Evolutionary conservation across 225 moss, liverwort and hornwort species (phyloP).

Genomic region (Bryum argenteum): DNA sequence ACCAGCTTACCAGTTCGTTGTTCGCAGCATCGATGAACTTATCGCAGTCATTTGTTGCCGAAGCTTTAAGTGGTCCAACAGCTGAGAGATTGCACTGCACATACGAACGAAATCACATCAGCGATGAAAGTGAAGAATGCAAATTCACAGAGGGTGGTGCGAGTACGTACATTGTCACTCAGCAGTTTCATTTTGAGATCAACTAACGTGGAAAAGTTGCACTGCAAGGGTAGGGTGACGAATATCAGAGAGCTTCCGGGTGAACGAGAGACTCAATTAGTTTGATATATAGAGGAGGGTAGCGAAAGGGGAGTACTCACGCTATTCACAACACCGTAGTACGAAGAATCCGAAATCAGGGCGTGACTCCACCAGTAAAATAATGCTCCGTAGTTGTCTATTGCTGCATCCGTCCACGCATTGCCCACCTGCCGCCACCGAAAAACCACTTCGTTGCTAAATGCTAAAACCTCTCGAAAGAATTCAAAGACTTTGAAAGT

Average conservation of each 20-base stretch:
- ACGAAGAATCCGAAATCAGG: constrained; percentile 80
- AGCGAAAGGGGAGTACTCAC: constrained; percentile 45
- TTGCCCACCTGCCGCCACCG: constrained; percentile 74
- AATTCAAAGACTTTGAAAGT: too few species aligned
- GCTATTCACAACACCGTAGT: constrained; percentile 56
- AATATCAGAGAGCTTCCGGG: constrained; percentile 24
- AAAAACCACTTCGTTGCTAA: not conserved
- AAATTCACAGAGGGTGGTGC: not conserved
- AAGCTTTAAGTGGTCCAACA: constrained; percentile 44
- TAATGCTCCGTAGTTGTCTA: constrained; percentile 84
- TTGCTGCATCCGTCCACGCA: constrained; percentile 82
- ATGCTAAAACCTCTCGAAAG: too few species aligned
- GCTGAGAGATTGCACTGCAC: constrained; percentile 79
- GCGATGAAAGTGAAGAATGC: not conserved
- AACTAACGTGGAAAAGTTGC: constrained; percentile 41
- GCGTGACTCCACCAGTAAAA: constrained; percentile 98
- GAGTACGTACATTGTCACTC: constrained; percentile 60
- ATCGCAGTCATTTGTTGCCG: constrained; percentile 49
- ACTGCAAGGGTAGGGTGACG: constrained; percentile 37
- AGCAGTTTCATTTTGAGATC: constrained; percentile 50
- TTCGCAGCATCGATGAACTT: constrained; percentile 54
- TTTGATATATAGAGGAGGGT: not conserved
- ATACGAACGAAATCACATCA: constrained; percentile 23
- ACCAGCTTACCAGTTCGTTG: constrained; percentile 48
- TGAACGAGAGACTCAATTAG: not conserved